Percentiles rank a stretch among this genome's conserved stretches.
These are phyloP conservation scores for Malus domestica DNA, from an alignment of 306 rosid genomes.

Conservation along the genomic window DNA sequence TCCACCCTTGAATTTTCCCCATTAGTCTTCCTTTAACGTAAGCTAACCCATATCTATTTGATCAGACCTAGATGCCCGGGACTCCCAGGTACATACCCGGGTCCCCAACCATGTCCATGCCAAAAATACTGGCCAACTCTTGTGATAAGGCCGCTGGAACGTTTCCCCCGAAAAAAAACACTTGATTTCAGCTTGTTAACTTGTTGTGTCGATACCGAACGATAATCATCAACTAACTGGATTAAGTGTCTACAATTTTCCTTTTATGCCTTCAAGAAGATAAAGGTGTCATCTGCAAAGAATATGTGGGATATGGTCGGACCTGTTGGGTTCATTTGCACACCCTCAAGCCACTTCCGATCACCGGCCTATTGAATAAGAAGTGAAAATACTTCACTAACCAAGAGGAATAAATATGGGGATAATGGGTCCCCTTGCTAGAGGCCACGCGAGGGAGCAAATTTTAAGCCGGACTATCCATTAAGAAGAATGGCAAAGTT, in stretches of 20 bases:
- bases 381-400: background rate
- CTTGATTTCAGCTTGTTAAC: too few species aligned
- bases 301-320: background rate
- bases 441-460: fast-evolving
- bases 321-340: too few species aligned
- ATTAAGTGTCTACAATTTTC: too few species aligned
- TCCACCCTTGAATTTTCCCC: background rate
- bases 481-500: background rate
- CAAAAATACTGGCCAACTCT: too few species aligned
- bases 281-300: background rate
- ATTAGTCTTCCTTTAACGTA: background rate
- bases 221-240: too few species aligned
- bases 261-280: background rate
- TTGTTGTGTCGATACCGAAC: too few species aligned
- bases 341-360: background rate
- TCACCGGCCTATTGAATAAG: fast-evolving
- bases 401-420: background rate
- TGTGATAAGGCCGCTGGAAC: fast-evolving
- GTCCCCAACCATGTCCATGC: background rate
- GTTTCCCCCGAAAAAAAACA: too few species aligned
- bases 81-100: fast-evolving
- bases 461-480: background rate
- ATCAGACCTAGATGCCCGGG: background rate
- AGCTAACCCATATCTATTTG: background rate
- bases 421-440: background rate